Conservation (phyloP, 2,329 filamentous ascomycete genomes). For the Ceratocystis eucalypticola region DNA sequence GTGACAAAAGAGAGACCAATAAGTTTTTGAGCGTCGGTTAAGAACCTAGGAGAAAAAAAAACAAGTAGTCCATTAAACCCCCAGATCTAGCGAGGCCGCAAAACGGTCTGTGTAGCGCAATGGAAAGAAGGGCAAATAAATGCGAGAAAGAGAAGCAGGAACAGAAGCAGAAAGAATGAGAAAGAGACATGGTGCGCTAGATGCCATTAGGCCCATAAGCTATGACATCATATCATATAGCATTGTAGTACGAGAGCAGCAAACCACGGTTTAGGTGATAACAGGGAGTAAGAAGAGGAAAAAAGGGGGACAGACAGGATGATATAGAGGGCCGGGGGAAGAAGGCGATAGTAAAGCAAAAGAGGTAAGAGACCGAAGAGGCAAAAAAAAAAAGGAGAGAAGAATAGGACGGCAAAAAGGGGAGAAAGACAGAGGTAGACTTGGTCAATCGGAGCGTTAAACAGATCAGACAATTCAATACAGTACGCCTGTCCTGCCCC, state of each 20-base stretch:
- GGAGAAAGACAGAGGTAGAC: not conserved
- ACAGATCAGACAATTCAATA: conserved; percentile 3
- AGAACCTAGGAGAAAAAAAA: not conserved
- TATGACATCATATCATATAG: not conserved
- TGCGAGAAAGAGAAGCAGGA: not conserved
- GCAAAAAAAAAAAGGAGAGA: not conserved
- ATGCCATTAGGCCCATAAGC: not conserved
- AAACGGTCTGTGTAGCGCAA: not conserved
- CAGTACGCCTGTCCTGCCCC: no score
- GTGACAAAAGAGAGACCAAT: not conserved
- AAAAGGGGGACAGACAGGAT: not conserved
- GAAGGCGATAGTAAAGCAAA: not conserved
- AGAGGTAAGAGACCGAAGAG: not conserved
- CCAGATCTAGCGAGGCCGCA: not conserved
- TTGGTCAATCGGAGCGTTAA: not conserved
- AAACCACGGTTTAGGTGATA: not conserved
- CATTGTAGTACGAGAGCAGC: not conserved
- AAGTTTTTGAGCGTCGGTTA: no score
- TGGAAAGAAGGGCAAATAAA: not conserved
- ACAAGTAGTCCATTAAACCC: not conserved
- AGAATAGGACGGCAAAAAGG: not conserved
- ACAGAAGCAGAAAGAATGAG: not conserved
- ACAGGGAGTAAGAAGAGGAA: not conserved
- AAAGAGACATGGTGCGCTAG: not conserved
- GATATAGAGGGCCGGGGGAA: no score